Evolutionary conservation across 768 basidiomycete genomes (phyloP).

Genomic region (Leccinum aurantiacum): DNA sequence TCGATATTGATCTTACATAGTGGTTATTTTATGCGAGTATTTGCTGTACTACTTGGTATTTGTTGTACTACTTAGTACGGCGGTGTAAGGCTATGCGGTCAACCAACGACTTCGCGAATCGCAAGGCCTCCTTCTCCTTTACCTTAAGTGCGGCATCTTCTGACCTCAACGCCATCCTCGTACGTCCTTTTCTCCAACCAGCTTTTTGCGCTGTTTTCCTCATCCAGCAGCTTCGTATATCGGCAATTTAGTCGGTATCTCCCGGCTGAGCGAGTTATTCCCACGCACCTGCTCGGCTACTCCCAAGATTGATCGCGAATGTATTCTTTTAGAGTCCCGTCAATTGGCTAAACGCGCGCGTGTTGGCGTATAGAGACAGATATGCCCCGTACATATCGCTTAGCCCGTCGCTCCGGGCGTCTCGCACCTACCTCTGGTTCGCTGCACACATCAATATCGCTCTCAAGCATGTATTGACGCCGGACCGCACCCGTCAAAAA

Average conservation of each 20-base stretch:
- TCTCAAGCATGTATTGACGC: neutral
- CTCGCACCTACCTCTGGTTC: neutral
- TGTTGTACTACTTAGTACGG: too few relatives aligned
- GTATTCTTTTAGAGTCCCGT: neutral
- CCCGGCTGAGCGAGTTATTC: slow-evolving; percentile 18
- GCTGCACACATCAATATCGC: neutral
- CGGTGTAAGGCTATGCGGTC: too few relatives aligned
- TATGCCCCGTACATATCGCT: neutral
- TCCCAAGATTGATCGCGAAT: slow-evolving; percentile 24
- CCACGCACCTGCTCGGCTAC: slow-evolving; percentile 30
- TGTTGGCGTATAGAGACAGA: slow-evolving; percentile 7
- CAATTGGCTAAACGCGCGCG: slow-evolving; percentile 19
- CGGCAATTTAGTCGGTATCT: slow-evolving; percentile 31
- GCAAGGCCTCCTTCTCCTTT: too few relatives aligned
- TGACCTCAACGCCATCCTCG: too few relatives aligned
- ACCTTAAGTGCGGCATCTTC: too few relatives aligned
- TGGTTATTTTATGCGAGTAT: too few relatives aligned
- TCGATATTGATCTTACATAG: too few relatives aligned
- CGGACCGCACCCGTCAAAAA: neutral
- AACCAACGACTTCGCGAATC: too few relatives aligned
- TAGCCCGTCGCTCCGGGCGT: neutral
- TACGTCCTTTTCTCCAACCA: too few relatives aligned
- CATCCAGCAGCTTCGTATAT: too few relatives aligned
- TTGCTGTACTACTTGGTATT: too few relatives aligned
- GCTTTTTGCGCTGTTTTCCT: too few relatives aligned